Evolutionary conservation across 2,329 filamentous ascomycete species (phyloP), one percentile per base, ranked within the genome.

Genomic region (Trichophyton verrucosum): DNA sequence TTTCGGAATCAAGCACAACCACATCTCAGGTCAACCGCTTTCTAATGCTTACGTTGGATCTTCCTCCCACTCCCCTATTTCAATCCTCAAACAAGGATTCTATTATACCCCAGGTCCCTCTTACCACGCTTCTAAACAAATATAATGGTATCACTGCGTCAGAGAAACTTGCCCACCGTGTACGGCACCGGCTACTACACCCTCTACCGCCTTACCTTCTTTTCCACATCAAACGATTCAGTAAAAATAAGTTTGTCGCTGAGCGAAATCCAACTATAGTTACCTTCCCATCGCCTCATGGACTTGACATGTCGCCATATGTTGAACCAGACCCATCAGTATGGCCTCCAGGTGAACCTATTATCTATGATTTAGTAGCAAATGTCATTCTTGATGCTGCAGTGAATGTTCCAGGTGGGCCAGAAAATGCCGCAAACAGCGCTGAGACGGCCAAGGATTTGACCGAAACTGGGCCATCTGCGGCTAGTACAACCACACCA

Each of bases 181-280:
- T 92, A 68, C 86, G 94, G 38, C 96, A 96, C 75, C 85, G 92
- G 15, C 81, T 99, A 3, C 77, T 95, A 56, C 91, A 96, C 69
- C 94, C 94, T 0, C 80, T 99, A 0, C 94, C 94, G 0, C 92
- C 91, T 0, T 97, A 87, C 71, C 83, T 99, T 17, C 79, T 94
- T 59, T 90, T 99, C 77, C 92, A 99, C 77, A 86, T 97, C 77
- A 97, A 97, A 78, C 90, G 94, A 67, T 99, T 99, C 80, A 89
- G 86, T 66, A 86, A 88, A 66, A 99, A 99, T 79, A 96, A 96
- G 73, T 99, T 99, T 70, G 89, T 99, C 20, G 84, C 87, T 1
- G 92, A 97, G 76, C 88, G 94, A 58, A 99, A 99, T 73, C 94
- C 92, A 0, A 99, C 94, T 8, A 99, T 99, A 69, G 94, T 99